Evolutionary conservation across 352 stramenopile species (phyloP).

Genomic region (Pythium aquatile): DNA sequence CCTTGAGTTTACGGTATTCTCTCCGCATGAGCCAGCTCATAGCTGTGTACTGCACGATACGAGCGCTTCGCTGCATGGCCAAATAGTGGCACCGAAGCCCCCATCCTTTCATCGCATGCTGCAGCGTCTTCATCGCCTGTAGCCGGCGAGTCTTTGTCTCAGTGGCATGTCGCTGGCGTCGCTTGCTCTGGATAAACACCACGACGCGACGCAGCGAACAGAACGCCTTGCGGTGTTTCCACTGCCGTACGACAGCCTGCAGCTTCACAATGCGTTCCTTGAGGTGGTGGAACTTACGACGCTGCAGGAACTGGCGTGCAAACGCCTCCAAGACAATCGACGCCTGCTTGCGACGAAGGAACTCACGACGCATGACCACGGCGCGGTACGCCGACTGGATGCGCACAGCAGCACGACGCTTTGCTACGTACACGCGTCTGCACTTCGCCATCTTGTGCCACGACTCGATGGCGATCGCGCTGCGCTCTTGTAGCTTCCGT

Average conservation of each 20-base stretch:
- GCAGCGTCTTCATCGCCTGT: slow-evolving; percentile 36
- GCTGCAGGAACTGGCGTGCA: slow-evolving; percentile 65
- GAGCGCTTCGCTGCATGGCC: slow-evolving; percentile 29
- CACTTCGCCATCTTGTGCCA: slow-evolving; percentile 56
- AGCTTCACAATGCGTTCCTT: slow-evolving; percentile 65
- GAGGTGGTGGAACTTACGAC: slow-evolving; percentile 56
- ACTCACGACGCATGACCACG: slow-evolving; percentile 39
- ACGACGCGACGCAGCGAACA: slow-evolving; percentile 25
- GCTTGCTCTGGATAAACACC: slow-evolving; percentile 47
- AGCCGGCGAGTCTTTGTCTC: slow-evolving; percentile 25
- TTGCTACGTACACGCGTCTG: slow-evolving; percentile 31
- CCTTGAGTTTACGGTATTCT: slow-evolving; percentile 37
- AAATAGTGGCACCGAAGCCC: slow-evolving; percentile 43
- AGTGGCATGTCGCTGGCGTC: slow-evolving; percentile 35
- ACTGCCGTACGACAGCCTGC: slow-evolving; percentile 59
- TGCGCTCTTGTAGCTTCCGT: slow-evolving; percentile 45
- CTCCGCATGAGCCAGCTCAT: slow-evolving; percentile 54
- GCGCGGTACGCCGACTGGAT: slow-evolving; percentile 55
- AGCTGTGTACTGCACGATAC: slow-evolving; percentile 45
- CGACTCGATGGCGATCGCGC: slow-evolving; percentile 42
- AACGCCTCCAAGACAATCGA: slow-evolving; percentile 68
- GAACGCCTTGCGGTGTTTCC: slow-evolving; percentile 37
- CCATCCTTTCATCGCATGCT: slow-evolving; percentile 57
- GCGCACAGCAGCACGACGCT: slow-evolving; percentile 30
- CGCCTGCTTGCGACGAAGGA: slow-evolving; percentile 44